Evolutionary conservation across 2,329 filamentous ascomycete genomes (phyloP), one percentile per base, ranked within the genome.

Genomic region (Trichophyton benhamiae): DNA sequence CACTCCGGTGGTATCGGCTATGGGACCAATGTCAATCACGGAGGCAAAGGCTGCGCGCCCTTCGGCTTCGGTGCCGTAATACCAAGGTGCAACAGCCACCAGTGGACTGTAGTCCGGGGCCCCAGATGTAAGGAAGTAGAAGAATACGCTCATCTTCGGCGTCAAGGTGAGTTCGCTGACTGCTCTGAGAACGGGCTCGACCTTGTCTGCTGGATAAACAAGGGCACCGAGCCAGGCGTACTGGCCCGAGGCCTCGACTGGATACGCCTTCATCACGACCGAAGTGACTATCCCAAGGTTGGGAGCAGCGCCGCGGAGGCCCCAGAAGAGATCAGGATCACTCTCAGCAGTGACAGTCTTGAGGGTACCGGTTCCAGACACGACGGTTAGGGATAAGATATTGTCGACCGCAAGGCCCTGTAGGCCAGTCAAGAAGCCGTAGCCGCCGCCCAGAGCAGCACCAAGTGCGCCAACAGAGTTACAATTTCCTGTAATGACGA

Each of bases 221-320:
- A 53, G 48, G 48, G 48, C 13, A 2, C 48, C 48, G 8, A 53
- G n/a, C 48, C 48, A 53, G 17, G 48, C 48, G 11, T 27, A 53
- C 22, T 33, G 20, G 20, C 27, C 22, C 7, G 20, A 25, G 27
- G 20, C 15, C 20, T 27, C 27, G 8, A 27, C 22, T 3, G 48
- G 48, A 22, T 53, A 53, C 17, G 48, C 20, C 48, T 53, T 53
- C 22, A 27, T 27, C 27, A 27, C 77, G 6, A 78, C 69, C 0
- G 75, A 75, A 1, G 78, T 81, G 13, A 83, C 78, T 60, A 84
- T 77, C 41, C 82, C 82, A 62, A 84, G 83, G 69, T 83, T 84
- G 62, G 83, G 79, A 0, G 81, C 82, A 1, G 81, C 82, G 3
- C 82, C 82, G 57, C 74, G 74, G 64, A 84, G 74, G 0, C 74